Evolutionary conservation across 257 asterid genomes (phyloP).

Genomic region (Gardenia jasminoides): DNA sequence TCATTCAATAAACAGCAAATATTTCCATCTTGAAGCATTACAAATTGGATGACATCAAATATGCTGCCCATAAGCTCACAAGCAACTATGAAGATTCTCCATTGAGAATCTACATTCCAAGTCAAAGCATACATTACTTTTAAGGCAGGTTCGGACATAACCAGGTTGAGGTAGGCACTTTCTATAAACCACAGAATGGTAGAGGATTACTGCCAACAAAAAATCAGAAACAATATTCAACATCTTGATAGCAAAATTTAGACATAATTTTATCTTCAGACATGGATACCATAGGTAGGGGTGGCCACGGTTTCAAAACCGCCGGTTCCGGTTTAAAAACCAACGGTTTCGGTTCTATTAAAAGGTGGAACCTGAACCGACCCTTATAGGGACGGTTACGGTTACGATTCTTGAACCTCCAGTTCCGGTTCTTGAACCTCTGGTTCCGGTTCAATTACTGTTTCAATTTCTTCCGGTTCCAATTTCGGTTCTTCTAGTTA

Average conservation of each 20-base stretch:
- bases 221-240: background rate
- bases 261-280: background rate
- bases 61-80: background rate
- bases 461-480: too few relatives aligned
- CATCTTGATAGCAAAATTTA: slow-evolving; percentile 1
- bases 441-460: too few relatives aligned
- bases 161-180: slow-evolving; percentile 76
- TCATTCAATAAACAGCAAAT: background rate
- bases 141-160: slow-evolving; percentile 78
- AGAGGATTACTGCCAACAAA: slow-evolving; percentile 71
- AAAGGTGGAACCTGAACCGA: too few relatives aligned
- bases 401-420: too few relatives aligned
- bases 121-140: slow-evolving; percentile 76
- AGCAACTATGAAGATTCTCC: background rate
- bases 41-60: background rate
- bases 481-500: too few relatives aligned
- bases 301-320: too few relatives aligned
- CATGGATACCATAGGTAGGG: too few relatives aligned
- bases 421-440: too few relatives aligned
- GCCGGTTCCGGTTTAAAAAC: too few relatives aligned
- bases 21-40: background rate
- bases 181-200: slow-evolving; percentile 74
- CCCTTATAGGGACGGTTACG: too few relatives aligned
- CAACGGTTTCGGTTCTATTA: too few relatives aligned
- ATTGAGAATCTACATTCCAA: slow-evolving; percentile 7